Evolutionary conservation across 805 yeast species (phyloP), one percentile per base, ranked within the genome.

Genomic region (Metschnikowia orientalis): DNA sequence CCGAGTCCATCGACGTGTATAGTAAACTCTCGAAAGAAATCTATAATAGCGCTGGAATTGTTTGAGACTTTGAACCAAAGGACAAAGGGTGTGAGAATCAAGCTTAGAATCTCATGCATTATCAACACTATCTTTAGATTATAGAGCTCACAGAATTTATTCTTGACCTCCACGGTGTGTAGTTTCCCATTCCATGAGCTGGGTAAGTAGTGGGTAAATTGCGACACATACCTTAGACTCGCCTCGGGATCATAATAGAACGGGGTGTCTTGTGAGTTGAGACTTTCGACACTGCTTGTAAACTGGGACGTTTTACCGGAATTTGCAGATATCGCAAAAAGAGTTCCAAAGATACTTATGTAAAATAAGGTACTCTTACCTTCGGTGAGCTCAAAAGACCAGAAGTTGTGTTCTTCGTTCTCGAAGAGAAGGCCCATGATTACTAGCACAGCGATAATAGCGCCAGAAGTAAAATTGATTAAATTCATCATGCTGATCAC

Each of bases 1-100:
- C 98, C 99, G 24, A 92, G 64, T 0, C 96, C 97, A 61, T 89
- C 97, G 29, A 89, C 86, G 54, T 90, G 92, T 8, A 88, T 79
- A 8, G 95, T 79, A 45, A 76, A 81, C 38, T 90, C 97, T 35
- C 97, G 64, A 56, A 90, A 86, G 51, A 92, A 92, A 52, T 92
- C 97, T 19, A 92, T 75, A 27, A 92, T 82, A 17, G 76, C 69
- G 18, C 83, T 89, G 9, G 90, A 67, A 16, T 77, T 71, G 31
- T 71, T 71, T 3, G 96, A 87, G 17, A 92, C 63, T 12, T 86
- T 76, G 51, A 81, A 78, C 83, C 95, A 88, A 12, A 92, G 61
- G n/a, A 92, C 75, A 41, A 88, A 83, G 1, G 98, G 99, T 1
- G 95, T 81, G 44, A 90, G 57, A 1, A 90, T 59, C 45, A 92